Conservation (phyloP, 1,284 basidiomycete genomes). For the Ceratobasidium sp. region DNA sequence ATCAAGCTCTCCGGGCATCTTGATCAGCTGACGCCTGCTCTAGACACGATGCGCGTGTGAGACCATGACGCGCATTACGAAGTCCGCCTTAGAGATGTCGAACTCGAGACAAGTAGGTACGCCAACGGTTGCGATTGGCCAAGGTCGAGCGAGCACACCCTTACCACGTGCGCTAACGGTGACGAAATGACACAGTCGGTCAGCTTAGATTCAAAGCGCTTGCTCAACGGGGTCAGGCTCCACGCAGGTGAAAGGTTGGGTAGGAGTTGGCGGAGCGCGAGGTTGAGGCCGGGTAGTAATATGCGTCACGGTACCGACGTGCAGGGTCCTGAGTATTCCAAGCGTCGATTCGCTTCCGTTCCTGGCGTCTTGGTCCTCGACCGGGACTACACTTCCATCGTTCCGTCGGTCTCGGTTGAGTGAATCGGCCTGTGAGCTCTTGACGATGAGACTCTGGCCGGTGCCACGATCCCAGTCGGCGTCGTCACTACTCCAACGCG, state of each 20-base stretch:
- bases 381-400: constrained; percentile 47
- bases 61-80: constrained; percentile 77
- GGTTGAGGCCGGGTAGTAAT: constrained; percentile 8
- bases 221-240: constrained; percentile 12
- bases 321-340: constrained; percentile 19
- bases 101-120: constrained; percentile 77
- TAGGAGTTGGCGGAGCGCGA: not conserved
- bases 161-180: constrained; percentile 86
- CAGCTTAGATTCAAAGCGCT: constrained; percentile 31
- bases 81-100: constrained; percentile 77
- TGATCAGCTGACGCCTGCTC: constrained; percentile 53
- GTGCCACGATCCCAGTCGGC: constrained; percentile 57
- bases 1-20: constrained; percentile 15
- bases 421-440: constrained; percentile 51
- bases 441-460: constrained; percentile 47
- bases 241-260: not conserved
- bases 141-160: constrained; percentile 87
- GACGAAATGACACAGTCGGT: constrained; percentile 72
- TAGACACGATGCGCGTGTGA: constrained; percentile 63
- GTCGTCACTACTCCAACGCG: constrained; percentile 89
- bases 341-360: constrained; percentile 37
- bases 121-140: constrained; percentile 82
- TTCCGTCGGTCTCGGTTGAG: constrained; percentile 56
- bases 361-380: constrained; percentile 32
- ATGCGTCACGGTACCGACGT: constrained; percentile 59